Conservation (phyloP, 768 basidiomycete species). For the Boletus pseudopeckii region DNA sequence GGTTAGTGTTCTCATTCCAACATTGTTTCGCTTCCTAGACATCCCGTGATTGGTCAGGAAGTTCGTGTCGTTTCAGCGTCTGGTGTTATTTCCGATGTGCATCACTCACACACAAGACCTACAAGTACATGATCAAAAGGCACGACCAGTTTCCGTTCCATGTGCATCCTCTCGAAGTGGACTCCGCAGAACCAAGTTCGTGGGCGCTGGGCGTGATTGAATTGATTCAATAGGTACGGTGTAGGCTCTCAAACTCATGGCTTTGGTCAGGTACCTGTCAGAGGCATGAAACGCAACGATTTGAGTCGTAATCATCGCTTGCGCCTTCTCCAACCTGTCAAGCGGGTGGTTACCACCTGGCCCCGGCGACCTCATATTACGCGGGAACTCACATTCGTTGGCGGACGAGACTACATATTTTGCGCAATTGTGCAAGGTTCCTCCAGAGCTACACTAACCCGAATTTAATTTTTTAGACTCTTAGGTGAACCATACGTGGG, state of each 20-base stretch:
- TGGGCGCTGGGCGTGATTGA: too few species aligned
- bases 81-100: not conserved
- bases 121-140: not conserved
- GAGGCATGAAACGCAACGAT: constrained; percentile 1
- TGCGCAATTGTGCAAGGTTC: not conserved
- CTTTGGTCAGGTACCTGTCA: not conserved
- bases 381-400: not conserved
- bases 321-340: not conserved
- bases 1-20: not conserved
- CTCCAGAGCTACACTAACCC: not conserved
- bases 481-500: not conserved
- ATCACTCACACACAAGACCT: not conserved
- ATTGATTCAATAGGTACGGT: too few species aligned
- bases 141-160: not conserved
- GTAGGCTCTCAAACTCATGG: not conserved
- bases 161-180: too few species aligned
- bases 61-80: not conserved
- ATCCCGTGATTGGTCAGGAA: not conserved
- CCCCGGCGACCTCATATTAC: not conserved
- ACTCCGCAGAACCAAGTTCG: too few species aligned
- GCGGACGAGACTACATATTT: not conserved
- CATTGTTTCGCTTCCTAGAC: not conserved
- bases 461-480: too few species aligned
- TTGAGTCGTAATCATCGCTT: too few species aligned
- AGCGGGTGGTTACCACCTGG: not conserved